Conservation (phyloP, 2,329 filamentous ascomycete species). For the Xylaria digitata region DNA sequence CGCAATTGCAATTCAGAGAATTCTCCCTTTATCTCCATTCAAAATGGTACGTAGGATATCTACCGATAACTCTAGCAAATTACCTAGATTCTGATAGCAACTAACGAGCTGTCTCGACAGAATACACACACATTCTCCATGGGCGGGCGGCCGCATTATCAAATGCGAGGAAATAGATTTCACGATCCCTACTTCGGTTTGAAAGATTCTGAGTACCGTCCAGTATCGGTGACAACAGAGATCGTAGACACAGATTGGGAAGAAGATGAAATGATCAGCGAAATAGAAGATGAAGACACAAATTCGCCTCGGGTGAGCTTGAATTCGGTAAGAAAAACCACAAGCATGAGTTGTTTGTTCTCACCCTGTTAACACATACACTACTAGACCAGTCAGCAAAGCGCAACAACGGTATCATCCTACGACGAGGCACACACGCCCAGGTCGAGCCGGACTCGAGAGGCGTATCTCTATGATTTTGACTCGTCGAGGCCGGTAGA, state of each 20-base stretch:
- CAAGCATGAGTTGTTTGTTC: background rate
- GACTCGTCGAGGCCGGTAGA: constrained; percentile 74
- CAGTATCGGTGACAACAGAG: constrained; percentile 78
- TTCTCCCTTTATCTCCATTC: constrained; percentile 29
- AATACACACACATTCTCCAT: constrained; percentile 46
- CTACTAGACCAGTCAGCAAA: constrained; percentile 75
- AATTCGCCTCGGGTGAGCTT: constrained; percentile 75
- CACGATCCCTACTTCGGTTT: constrained; percentile 72
- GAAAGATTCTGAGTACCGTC: constrained; percentile 66
- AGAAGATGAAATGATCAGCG: constrained; percentile 71
- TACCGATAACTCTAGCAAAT: background rate
- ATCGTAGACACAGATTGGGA: constrained; percentile 81
- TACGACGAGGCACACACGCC: constrained; percentile 87
- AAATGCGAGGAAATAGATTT: constrained; percentile 64
- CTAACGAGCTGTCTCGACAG: constrained; percentile 42
- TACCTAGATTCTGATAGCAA: constrained; percentile 6
- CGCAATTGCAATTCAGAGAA: constrained; percentile 38
- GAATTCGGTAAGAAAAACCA: constrained; percentile 71
- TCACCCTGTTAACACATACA: constrained; percentile 21
- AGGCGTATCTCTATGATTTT: constrained; percentile 70
- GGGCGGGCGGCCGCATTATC: constrained; percentile 54
- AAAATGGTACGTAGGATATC: constrained; percentile 40
- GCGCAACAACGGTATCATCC: constrained; percentile 87
- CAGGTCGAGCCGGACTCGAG: constrained; percentile 70
- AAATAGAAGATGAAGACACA: constrained; percentile 65